phyloP scores from a whole-genome alignment of 176 grass and related monocot species.

The Raddia guianensis region DNA sequence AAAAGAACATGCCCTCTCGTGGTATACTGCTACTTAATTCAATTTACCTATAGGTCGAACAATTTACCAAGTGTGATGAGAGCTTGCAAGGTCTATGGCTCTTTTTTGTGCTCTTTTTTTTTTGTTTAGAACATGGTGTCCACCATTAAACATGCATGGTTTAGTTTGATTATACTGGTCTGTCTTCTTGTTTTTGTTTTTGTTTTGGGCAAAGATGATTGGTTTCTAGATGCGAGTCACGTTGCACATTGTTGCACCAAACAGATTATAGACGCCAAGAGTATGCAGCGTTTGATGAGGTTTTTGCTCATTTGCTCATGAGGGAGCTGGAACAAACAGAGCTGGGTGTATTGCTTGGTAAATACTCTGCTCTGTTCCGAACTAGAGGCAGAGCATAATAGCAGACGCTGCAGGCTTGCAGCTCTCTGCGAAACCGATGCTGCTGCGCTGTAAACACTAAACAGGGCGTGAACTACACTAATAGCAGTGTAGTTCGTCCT shows the following conservation, averaged over 20 bases:
- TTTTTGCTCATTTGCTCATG: too few species aligned
- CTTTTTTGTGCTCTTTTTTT: not conserved
- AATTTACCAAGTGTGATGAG: not conserved
- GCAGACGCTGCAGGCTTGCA: not conserved
- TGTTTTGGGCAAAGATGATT: too few species aligned
- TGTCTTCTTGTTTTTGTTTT: too few species aligned
- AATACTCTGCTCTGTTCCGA: not conserved
- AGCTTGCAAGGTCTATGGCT: not conserved
- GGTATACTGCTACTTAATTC: not conserved
- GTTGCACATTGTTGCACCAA: too few species aligned
- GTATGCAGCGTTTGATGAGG: too few species aligned
- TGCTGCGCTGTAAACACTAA: too few species aligned
- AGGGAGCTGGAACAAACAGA: too few species aligned
- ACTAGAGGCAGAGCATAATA: not conserved
- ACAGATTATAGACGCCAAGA: too few species aligned
- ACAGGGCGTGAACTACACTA: too few species aligned
- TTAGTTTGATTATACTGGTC: not conserved
- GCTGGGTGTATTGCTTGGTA: not conserved
- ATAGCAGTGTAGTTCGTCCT: too few species aligned
- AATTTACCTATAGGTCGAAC: not conserved
- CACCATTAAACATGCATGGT: too few species aligned
- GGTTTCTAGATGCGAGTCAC: too few species aligned
- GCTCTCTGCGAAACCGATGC: not conserved
- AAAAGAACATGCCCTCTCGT: not conserved
- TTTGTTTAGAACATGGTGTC: not conserved